Evolutionary conservation across 179 eudicot genomes (phyloP).

Genomic region (Spinacia oleracea): DNA sequence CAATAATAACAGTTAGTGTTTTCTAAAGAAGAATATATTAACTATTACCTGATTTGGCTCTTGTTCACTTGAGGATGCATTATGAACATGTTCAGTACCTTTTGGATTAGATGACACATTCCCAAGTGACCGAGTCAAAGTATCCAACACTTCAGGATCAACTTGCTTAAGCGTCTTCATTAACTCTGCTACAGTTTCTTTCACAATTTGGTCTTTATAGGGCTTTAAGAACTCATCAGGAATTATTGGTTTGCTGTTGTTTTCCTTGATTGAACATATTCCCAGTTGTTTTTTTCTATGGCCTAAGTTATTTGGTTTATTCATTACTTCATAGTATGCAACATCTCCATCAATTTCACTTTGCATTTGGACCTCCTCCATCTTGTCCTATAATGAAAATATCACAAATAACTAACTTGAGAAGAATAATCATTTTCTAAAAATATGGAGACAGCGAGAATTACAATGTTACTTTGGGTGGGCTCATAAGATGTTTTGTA

Average conservation of each 20-base stretch:
- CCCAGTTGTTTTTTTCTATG: not conserved
- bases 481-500: not conserved
- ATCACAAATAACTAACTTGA: not conserved
- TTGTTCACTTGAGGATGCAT: not conserved
- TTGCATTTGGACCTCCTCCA: not conserved
- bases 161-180: too few species aligned
- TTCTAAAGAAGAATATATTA: not conserved
- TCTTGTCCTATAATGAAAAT: not conserved
- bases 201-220: too few species aligned
- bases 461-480: not conserved
- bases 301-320: not conserved
- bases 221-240: too few species aligned
- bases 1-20: not conserved
- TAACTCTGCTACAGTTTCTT: too few species aligned
- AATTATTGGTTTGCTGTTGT: too few species aligned
- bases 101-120: not conserved
- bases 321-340: slow-evolving; percentile 9
- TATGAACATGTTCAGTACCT: not conserved
- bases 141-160: too few species aligned
- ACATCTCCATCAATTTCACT: not conserved
- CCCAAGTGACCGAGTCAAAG: too few species aligned
- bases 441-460: not conserved
- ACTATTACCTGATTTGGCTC: not conserved
- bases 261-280: not conserved
- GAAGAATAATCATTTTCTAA: not conserved